A percentile compares a stretch with the other conserved stretches of the same genome.
Evolutionary conservation across 2,329 filamentous ascomycete species (phyloP).

Genomic region (Aspergillus quadricinctus): DNA sequence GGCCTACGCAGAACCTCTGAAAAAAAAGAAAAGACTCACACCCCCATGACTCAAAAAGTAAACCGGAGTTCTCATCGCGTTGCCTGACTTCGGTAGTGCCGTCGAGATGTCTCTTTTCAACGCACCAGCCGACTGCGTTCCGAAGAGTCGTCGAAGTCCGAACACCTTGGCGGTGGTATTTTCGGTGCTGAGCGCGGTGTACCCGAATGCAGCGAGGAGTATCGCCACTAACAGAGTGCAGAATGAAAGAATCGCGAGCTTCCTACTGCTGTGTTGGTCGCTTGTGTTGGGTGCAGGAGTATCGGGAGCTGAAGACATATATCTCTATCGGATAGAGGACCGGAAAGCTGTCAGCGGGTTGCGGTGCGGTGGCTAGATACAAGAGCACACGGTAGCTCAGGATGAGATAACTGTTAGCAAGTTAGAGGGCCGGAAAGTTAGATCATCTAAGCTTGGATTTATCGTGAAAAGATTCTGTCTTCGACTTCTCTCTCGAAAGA

Average conservation of each 20-base stretch:
- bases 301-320: conserved; percentile 21
- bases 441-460: neutral
- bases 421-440: neutral
- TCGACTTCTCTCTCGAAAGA: neutral
- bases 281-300: conserved; percentile 1
- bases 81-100: neutral
- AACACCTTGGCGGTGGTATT: conserved; percentile 24
- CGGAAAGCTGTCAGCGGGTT: too few species aligned
- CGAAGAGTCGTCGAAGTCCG: conserved; percentile 21
- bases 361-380: neutral
- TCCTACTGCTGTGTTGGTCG: neutral
- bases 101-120: neutral
- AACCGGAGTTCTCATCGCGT: conserved; percentile 42
- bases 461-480: neutral
- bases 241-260: conserved; percentile 14
- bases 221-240: conserved; percentile 18
- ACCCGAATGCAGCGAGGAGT: conserved; percentile 14
- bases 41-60: conserved; percentile 52
- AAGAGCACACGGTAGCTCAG: too few species aligned
- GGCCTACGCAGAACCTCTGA: neutral
- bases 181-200: conserved; percentile 2
- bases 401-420: neutral
- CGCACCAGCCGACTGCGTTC: conserved; percentile 9
- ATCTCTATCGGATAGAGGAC: neutral
- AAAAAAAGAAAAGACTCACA: conserved; percentile 20